A percentile compares a stretch with the other conserved stretches of the same genome.
phyloP scores from a whole-genome alignment of 2,329 filamentous ascomycete genomes.

The Aspergillus hiratsukae region DNA sequence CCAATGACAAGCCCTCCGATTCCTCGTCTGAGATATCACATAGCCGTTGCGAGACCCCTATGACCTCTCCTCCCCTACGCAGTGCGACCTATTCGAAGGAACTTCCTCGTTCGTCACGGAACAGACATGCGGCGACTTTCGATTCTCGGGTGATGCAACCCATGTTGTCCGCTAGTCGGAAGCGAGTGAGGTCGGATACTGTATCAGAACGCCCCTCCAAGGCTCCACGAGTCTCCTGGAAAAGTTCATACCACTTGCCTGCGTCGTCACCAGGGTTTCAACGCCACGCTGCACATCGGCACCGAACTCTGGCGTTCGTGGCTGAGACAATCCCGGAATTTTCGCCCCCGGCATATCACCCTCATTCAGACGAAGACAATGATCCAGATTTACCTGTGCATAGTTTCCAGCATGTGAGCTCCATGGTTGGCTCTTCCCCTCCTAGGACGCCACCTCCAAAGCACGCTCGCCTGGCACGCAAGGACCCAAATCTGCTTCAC shows the following conservation, averaged over 20 bases:
- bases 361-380: conserved; percentile 65
- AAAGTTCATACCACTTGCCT: conserved; percentile 67
- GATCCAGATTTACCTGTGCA: conserved; percentile 69
- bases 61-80: conserved; percentile 83
- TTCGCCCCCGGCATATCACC: conserved; percentile 45
- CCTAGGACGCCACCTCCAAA: conserved; percentile 73
- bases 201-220: conserved; percentile 51
- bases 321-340: conserved; percentile 64
- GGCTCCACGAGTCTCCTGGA: conserved; percentile 65
- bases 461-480: conserved; percentile 49
- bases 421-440: conserved; percentile 69
- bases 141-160: conserved; percentile 41
- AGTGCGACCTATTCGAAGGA: conserved; percentile 81
- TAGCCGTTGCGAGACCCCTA: conserved; percentile 39
- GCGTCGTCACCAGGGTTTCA: conserved; percentile 84
- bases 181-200: conserved; percentile 67
- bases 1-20: conserved; percentile 74
- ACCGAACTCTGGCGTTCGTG: conserved; percentile 74
- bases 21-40: conserved; percentile 81
- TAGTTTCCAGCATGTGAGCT: conserved; percentile 37
- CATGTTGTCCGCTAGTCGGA: conserved; percentile 51
- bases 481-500: conserved; percentile 52
- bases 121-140: conserved; percentile 42
- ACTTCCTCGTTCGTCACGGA: conserved; percentile 54
- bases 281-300: conserved; percentile 69